Base-by-base conservation (phyloP, 2,329 filamentous ascomycete species). In the Ceratocystis harringtonii region DNA sequence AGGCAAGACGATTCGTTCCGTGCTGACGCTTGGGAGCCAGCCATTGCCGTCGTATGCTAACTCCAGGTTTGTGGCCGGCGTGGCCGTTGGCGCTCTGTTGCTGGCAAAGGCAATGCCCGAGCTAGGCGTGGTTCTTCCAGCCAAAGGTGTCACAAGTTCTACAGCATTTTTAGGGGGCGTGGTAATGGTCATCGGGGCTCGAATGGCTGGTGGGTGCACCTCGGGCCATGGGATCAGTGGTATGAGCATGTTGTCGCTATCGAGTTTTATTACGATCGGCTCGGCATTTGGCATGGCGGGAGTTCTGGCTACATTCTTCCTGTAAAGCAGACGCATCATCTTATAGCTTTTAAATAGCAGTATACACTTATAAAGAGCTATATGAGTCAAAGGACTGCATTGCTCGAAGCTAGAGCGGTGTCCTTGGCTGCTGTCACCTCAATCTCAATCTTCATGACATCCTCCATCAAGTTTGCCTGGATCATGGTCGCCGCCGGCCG, bases 161-260 rank as follows among this genome's bases (percentile, higher is more conserved):
- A 71, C 75, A 68, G 80, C 82, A 0, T 70, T 79, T 0, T 58
- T 77, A 0, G 85, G 85, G 1, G 86, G 85, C 0, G 75, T 80
- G 2, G 67, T 80, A 15, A 81, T 87, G 75, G 78, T 80, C 0
- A 71, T 88, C 7, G 86, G 86, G 0, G 78, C 84, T 1, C 79
- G 84, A 61, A 71, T 87, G 65, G 85, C 82, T 0, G 84, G 84
- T 1, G 86, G 86, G 0, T 89, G 86, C 69, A 86, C 85, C 0
- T 85, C 83, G 4, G 85, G 86, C 0, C 86, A 89, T 71, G 86
- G 86, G 0, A 84, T 89, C 68, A 86, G 82, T 67, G 86, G 86
- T 0, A 78, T 88, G 70, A 81, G 82, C n/a, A 75, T 84, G 67
- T 75, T 88, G 62, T 84, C 81, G 0, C 74, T 81, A 3, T 81